Base-by-base conservation (phyloP, 805 yeast genomes). In the Candida piceae region DNA sequence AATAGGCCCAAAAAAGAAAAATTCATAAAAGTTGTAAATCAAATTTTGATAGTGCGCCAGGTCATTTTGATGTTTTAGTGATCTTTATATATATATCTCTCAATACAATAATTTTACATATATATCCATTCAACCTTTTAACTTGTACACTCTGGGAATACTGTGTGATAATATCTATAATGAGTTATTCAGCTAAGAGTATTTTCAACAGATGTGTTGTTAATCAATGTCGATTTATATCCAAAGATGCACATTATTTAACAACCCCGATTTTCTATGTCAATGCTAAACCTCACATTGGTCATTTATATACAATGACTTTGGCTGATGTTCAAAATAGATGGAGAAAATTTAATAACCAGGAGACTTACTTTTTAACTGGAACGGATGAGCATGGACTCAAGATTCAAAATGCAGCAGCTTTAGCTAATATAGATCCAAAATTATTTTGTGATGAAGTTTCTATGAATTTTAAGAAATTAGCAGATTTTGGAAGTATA, bases 351-450 rank as follows among this genome's bases (percentile, higher is more conserved):
- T 60, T 81, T 23, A 57, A 60, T 8, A 62, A 60, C 0, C 61
- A 71, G 2, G 54, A 63, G 4, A 60, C 74, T 0, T 72, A 64
- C 41, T 72, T 89, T 52, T 74, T 85, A 6, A 93, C 97, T 0
- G 98, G 98, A 0, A 89, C 97, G 0, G 98, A 93, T 58, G 98
- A 93, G 60, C 98, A 93, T 58, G 98, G 98, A 0, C 63, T 88
- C 37, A 93, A 93, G 64, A 90, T 90, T 21, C 95, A 86, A 50
- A 68, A 74, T n/a, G 97, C 94, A 0, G 95, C 96, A 0, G 66
- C 64, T 21, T 67, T 66, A 39, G 70, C 67, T 10, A 24, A 26
- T 0, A 55, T 58, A n/a, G 62, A 63, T 1, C 86, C 96, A 1
- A 71, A 80, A 50, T 53, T 58, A 30, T 83, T 89, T 49, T 94